phyloP scores from a whole-genome alignment of 164 flowering plant genomes.

The Dillenia suffruticosa region DNA sequence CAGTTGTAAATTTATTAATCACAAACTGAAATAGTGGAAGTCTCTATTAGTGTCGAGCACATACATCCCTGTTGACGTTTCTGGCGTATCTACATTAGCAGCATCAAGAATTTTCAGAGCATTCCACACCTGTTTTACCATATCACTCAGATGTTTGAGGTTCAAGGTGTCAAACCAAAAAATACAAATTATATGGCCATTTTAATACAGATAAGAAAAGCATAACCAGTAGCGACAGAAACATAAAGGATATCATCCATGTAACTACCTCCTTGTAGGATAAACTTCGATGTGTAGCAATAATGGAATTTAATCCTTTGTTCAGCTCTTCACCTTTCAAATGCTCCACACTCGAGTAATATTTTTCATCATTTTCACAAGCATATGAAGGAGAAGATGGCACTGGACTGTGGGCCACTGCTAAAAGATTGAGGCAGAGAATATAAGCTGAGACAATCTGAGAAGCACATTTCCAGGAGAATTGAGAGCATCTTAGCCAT shows the following conservation, averaged over 20 bases:
- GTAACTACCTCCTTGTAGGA: constrained; percentile 37
- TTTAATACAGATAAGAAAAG: neutral
- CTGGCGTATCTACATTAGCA: constrained; percentile 42
- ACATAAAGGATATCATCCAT: neutral
- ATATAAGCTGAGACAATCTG: constrained; percentile 16
- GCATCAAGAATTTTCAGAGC: constrained; percentile 64
- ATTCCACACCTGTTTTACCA: constrained; percentile 43
- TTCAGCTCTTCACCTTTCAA: constrained; percentile 29
- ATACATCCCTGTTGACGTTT: constrained; percentile 42
- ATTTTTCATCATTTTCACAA: constrained; percentile 43
- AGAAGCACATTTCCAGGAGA: constrained; percentile 14
- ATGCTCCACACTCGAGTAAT: constrained; percentile 26
- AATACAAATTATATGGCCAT: neutral
- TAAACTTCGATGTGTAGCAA: constrained; percentile 33
- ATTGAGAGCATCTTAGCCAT: constrained; percentile 9
- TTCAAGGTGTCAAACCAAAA: neutral
- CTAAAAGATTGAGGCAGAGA: constrained; percentile 14
- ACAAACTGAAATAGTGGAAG: neutral
- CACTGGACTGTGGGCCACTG: constrained; percentile 15
- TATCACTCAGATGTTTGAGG: neutral
- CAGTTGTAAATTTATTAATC: neutral
- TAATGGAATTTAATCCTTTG: constrained; percentile 28
- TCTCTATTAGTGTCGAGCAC: neutral
- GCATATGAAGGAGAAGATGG: constrained; percentile 17
- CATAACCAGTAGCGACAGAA: neutral